These are phyloP conservation scores for Erodium moschatum DNA, from an alignment of 441 rosid genomes.

Conservation along the genomic window DNA sequence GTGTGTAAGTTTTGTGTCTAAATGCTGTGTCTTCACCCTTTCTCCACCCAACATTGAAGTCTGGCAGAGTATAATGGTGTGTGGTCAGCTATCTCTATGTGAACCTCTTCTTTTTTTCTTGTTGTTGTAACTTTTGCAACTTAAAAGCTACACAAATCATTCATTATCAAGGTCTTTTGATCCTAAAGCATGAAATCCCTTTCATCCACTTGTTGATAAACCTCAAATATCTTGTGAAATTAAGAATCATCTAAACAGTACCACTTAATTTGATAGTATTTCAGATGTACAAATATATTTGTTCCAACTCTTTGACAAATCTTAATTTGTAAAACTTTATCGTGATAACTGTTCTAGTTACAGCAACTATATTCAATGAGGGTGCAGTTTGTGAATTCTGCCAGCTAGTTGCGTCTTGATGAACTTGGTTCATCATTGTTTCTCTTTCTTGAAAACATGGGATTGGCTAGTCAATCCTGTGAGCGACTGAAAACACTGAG, in stretches of 20 bases:
- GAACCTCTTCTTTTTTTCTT: neutral
- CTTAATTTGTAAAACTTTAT: neutral
- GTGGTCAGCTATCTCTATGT: neutral
- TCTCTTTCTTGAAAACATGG: neutral
- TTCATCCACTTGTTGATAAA: neutral
- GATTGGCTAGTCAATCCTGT: neutral
- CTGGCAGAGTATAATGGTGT: neutral
- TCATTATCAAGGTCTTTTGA: neutral
- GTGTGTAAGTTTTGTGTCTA: neutral
- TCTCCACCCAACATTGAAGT: neutral
- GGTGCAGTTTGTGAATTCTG: neutral
- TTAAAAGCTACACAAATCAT: neutral
- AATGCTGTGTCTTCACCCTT: neutral
- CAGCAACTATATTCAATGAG: neutral
- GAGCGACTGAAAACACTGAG: neutral
- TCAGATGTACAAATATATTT: neutral
- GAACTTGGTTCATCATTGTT: neutral
- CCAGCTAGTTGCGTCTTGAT: slow-evolving; percentile 3
- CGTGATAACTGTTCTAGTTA: neutral
- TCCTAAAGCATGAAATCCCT: neutral
- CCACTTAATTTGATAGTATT: neutral
- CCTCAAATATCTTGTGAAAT: slow-evolving; percentile 3
- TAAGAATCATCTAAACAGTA: neutral
- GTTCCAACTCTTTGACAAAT: neutral
- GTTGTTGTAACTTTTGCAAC: neutral